phyloP scores from a whole-genome alignment of 306 rosid genomes.

The Macrotyloma uniflorum region DNA sequence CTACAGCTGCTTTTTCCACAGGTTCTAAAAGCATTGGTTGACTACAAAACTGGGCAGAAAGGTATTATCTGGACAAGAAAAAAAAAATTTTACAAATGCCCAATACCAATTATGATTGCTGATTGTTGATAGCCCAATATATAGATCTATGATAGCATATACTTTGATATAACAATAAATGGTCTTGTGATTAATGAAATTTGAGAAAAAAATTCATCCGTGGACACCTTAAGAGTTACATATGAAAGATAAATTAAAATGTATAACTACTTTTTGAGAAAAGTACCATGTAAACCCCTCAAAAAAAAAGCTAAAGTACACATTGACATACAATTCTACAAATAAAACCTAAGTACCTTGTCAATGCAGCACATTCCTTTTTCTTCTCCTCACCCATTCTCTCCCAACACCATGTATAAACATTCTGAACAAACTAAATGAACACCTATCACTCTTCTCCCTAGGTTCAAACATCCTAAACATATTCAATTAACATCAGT shows the following conservation, averaged over 20 bases:
- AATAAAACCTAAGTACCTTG: not conserved
- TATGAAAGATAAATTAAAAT: not conserved
- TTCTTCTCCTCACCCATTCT: not conserved
- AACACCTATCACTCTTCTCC: not conserved
- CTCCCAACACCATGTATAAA: not conserved
- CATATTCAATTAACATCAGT: not conserved
- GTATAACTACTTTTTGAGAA: not conserved
- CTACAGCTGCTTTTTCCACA: slow-evolving; percentile 16
- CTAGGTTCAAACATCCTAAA: not conserved
- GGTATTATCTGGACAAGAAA: not conserved
- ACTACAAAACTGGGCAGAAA: slow-evolving; percentile 8
- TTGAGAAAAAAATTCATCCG: not conserved
- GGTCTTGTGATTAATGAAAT: not conserved
- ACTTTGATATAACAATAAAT: not conserved
- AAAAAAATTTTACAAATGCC: not conserved
- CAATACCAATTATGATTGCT: not conserved
- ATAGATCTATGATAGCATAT: not conserved
- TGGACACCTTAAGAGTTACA: not conserved
- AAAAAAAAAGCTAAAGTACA: not conserved
- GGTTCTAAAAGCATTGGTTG: not conserved
- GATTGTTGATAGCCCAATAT: slow-evolving; percentile 10
- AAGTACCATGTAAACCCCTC: not conserved
- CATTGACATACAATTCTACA: not conserved
- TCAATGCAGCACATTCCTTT: not conserved
- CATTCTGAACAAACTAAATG: slow-evolving; percentile 1